Evolutionary conservation across 805 yeast species (phyloP), one percentile per base, ranked within the genome.

Genomic region (Myxozyma nipponensis): DNA sequence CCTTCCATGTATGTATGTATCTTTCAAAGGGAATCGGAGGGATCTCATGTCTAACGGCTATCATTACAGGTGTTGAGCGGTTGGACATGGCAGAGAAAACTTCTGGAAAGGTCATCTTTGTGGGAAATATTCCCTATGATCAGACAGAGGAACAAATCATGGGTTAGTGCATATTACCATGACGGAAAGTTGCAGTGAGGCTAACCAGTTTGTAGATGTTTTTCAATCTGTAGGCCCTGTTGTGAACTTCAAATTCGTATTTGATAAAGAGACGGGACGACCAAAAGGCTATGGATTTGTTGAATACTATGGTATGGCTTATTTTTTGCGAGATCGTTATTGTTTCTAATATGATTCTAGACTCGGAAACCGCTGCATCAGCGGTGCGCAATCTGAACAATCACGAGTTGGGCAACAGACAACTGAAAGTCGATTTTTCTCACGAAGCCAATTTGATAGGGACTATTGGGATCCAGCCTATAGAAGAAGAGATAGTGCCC

Each of bases 141-240:
- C 88, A 86, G 63, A 86, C 96, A 0, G 98, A 91, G 65, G 95
- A 88, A 61, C 97, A 90, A 66, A 83, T 91, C n/a, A 69, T 79
- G 58, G 62, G 60, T 56, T 34, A 13, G 56, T 21, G 21, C 23
- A 22, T 13, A 9, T 23, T 23, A 3, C 24, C 32, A 42, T 22
- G 38, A 19, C 13, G 21, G 4, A 17, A n/a, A n/a, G n/a, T n/a
- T n/a, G n/a, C n/a, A n/a, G n/a, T 36, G 39, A 19, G 23, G 25
- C 3, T 10, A 4, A 6, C 3, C 5, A 10, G 7, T 39, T 21
- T 7, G 1, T 21, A 56, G 95, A 86, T 56, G 79, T 91, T 13
- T 95, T 95, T 54, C 74, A 76, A 50, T 82, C 95, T 1, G 93
- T 87, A 1, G 98, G 97, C 1, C 96, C 97, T 0, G 91, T 91